Percentiles rank a stretch among this genome's conserved stretches.
Evolutionary conservation across 345 rosid species (phyloP).

Genomic region (Trapa incisa): DNA sequence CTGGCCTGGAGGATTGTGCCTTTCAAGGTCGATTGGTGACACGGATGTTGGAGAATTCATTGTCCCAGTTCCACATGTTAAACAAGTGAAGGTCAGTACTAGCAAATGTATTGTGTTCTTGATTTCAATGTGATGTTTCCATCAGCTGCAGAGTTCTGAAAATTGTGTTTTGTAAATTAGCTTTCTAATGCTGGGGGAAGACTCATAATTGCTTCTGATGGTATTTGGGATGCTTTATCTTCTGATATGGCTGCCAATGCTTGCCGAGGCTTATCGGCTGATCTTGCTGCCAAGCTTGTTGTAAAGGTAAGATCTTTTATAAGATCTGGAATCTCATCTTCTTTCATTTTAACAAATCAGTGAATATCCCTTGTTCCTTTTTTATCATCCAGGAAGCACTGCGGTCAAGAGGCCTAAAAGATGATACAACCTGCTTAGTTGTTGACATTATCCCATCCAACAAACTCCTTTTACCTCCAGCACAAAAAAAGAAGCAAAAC

Average conservation of each 20-base stretch:
- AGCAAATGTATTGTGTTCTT: conserved; percentile 8
- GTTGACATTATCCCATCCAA: conserved; percentile 92
- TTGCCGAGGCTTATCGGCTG: conserved; percentile 90
- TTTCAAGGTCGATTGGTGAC: conserved; percentile 97
- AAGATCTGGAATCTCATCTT: background rate
- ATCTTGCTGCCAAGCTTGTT: conserved; percentile 92
- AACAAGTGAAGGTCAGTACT: conserved; percentile 77
- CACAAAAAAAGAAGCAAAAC: conserved; percentile 62
- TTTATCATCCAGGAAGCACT: conserved; percentile 60
- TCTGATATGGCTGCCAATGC: conserved; percentile 91
- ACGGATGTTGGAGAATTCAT: conserved; percentile 97
- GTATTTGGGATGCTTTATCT: conserved; percentile 94
- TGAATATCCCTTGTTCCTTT: conserved; percentile 4
- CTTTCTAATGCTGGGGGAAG: conserved; percentile 91
- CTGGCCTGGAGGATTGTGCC: conserved; percentile 99
- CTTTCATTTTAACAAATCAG: background rate
- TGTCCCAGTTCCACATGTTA: conserved; percentile 95
- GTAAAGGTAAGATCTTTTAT: conserved; percentile 46
- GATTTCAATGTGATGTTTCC: conserved; percentile 2
- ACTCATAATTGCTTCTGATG: conserved; percentile 96
- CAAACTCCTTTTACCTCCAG: conserved; percentile 50
- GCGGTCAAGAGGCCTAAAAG: conserved; percentile 93
- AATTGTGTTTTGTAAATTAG: conserved; percentile 24
- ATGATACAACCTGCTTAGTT: conserved; percentile 97
- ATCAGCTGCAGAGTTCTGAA: conserved; percentile 9